Percentiles rank a stretch among this genome's conserved stretches.
These are phyloP conservation scores for Helianthus tuberosus DNA, from an alignment of 129 eudicot genomes.

Conservation along the genomic window DNA sequence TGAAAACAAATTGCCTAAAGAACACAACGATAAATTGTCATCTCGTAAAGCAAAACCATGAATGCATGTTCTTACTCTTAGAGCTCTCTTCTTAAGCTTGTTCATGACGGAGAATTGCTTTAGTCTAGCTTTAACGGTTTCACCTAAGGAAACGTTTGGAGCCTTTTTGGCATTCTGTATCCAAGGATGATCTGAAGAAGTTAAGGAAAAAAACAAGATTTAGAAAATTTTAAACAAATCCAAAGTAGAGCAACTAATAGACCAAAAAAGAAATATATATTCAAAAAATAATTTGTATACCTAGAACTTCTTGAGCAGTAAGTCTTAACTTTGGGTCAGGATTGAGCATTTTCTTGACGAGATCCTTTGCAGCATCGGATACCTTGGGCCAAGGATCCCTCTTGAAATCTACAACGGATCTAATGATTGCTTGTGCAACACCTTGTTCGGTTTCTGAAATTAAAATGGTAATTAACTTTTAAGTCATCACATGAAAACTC, in stretches of 20 bases:
- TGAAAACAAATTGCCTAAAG: background rate
- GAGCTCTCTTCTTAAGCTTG: constrained; percentile 91
- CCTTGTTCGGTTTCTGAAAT: constrained; percentile 82
- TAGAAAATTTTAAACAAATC: background rate
- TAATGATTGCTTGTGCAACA: constrained; percentile 82
- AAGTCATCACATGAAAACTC: background rate
- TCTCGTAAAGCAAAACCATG: constrained; percentile 6
- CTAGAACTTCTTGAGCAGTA: constrained; percentile 81
- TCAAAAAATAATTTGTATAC: constrained; percentile 23
- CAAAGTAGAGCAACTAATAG: background rate
- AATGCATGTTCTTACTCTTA: constrained; percentile 50
- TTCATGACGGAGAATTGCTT: constrained; percentile 95
- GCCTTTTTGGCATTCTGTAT: constrained; percentile 89
- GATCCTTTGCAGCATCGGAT: constrained; percentile 80
- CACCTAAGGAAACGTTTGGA: constrained; percentile 92
- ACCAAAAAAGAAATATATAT: background rate
- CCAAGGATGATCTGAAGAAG: constrained; percentile 90
- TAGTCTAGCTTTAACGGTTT: constrained; percentile 88
- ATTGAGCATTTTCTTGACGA: constrained; percentile 79
- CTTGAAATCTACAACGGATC: constrained; percentile 70
- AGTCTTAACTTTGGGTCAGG: constrained; percentile 75
- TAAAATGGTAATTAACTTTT: background rate
- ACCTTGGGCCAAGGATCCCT: constrained; percentile 92
- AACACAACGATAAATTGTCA: background rate
- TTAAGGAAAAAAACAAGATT: background rate